Base-by-base conservation (phyloP, 2,329 filamentous ascomycete genomes). In the Aspergillus niger region DNA sequence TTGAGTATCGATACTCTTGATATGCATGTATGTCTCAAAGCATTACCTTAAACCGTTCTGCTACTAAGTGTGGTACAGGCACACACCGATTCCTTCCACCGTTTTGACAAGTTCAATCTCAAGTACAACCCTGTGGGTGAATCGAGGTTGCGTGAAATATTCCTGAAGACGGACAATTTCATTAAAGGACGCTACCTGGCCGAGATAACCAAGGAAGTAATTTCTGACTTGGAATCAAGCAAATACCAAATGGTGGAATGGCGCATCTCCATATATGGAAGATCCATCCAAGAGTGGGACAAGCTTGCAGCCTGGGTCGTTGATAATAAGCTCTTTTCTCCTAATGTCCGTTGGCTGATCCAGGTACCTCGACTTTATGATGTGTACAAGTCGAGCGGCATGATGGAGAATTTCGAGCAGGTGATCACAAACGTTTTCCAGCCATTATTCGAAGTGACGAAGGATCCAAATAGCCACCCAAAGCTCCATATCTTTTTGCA, bases 161-260 rank as follows among this genome's bases (percentile, higher is more conserved):
- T 99, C 75, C 81, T 99, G 57, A 99, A 99, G 81, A 99, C 95
- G 8, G 95, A 99, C 78, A 99, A 99, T 74, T 94, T 92, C 76
- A 97, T 99, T 73, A 88, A 97, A 67, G 95, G 95, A 38, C 90
- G 94, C 53, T 99, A 99, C 74, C 82, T 99, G 47, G 95, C 95
- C 0, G 95, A 99, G 76, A 97, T 99, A 64, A 98, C 94, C 2
- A 96, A 97, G 71, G 95, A 99, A 77, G 95, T 99, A 64, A 97
- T 99, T 57, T 88, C 92, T 3, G 95, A 99, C 83, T 81, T 99
- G 32, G 95, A 99, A 76, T 96, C 94, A 52, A 97, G 93, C 85
- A 99, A 99, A 76, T 99, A 99, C 72, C 95, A 99, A 75, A 97
- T 99, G 91, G 95, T 95, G 1, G 95, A 99, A 79, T 99, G 96